Conservation (phyloP, 345 rosid species). For the Xanthoceras sorbifolium region DNA sequence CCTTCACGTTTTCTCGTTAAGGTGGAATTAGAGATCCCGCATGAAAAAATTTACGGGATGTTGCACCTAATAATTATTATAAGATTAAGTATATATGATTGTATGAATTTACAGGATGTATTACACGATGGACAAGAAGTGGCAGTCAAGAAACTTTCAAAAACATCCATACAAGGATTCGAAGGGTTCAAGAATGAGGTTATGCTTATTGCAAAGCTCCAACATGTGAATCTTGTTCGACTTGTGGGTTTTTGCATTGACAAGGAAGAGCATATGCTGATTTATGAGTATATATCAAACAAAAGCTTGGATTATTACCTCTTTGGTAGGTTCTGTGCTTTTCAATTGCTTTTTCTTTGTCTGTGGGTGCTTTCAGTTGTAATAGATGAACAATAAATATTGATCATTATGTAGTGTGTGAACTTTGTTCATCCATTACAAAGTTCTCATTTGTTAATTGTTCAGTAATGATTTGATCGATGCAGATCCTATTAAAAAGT, state of each 20-base stretch:
- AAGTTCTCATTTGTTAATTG: not conserved
- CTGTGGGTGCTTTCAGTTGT: too few species aligned
- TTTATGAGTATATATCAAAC: constrained; percentile 17
- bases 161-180: constrained; percentile 16
- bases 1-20: too few species aligned
- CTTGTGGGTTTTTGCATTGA: constrained; percentile 22
- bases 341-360: too few species aligned
- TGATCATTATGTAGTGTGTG: too few species aligned
- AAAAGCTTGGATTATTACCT: constrained; percentile 18
- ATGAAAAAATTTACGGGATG: too few species aligned
- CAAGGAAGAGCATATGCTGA: constrained; percentile 10
- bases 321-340: not conserved
- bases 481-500: constrained; percentile 13
- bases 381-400: too few species aligned
- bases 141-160: constrained; percentile 24
- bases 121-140: constrained; percentile 14
- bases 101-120: not conserved
- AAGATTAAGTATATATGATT: too few species aligned
- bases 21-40: too few species aligned
- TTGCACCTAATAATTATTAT: too few species aligned
- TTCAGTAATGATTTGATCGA: not conserved
- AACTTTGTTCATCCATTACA: too few species aligned
- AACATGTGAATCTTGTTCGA: constrained; percentile 15
- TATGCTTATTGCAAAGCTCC: constrained; percentile 18
- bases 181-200: constrained; percentile 36